phyloP scores from a whole-genome alignment of 2,329 filamentous ascomycete genomes.

The Alternaria tenuissima region DNA sequence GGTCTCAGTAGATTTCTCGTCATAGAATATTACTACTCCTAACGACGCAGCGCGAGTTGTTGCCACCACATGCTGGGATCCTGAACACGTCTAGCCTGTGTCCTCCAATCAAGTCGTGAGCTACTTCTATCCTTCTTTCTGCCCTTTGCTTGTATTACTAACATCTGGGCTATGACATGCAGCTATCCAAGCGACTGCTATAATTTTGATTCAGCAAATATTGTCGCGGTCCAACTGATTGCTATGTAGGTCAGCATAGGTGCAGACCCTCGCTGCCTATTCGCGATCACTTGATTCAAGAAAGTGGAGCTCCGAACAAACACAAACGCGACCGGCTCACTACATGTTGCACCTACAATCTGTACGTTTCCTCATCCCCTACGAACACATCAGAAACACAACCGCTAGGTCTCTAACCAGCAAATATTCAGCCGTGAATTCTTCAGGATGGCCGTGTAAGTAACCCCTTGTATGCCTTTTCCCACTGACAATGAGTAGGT shows the following conservation, averaged over 20 bases:
- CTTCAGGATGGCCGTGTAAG: neutral
- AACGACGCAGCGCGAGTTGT: neutral
- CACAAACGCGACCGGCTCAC: neutral
- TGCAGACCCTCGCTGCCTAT: neutral
- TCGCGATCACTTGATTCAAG: neutral
- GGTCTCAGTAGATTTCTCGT: neutral
- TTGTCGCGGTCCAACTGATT: neutral
- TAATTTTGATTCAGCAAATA: neutral
- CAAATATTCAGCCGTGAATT: neutral
- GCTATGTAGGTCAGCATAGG: neutral
- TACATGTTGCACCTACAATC: neutral
- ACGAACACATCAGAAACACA: neutral
- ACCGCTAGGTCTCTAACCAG: neutral
- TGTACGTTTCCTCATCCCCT: neutral
- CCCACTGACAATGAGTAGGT: neutral
- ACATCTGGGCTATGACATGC: neutral
- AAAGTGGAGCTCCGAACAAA: neutral
- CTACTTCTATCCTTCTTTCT: neutral
- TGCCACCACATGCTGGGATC: neutral
- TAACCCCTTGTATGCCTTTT: neutral
- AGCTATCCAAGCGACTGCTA: neutral
- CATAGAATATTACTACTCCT: neutral
- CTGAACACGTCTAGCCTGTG: neutral
- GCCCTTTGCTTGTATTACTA: neutral
- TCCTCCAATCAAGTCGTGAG: neutral